Base-by-base conservation (phyloP, 2,329 filamentous ascomycete genomes). In the Balansia obtecta region DNA sequence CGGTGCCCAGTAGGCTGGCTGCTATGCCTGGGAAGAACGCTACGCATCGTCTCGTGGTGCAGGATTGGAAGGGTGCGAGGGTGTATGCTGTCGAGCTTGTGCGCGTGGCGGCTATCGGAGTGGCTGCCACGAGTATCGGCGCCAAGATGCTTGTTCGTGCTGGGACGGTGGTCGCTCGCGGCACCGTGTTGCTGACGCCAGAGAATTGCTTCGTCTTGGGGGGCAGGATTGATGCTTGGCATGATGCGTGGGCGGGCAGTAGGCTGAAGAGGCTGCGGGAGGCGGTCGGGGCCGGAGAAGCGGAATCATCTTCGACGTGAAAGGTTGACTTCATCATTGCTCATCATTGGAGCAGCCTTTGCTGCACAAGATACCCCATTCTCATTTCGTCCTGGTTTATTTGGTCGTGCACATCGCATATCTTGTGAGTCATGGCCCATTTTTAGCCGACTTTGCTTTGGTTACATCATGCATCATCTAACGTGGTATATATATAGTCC, bases 221-320 rank as follows among this genome's bases (percentile, higher is more conserved):
- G 2, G 93, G 93, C 0, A 94, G 87, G 68, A 77, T 97, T 43
- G 89, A 96, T 50, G 72, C 71, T 0, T 79, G 89, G 74, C 87
- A 97, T 61, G 83, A 80, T 61, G 74, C 74, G 8, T 97, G 91
- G 91, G 74, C 75, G 45, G 79, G 82, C 13, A 80, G 80, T 2
- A 76, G 86, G 55, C 82, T 95, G 64, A 75, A 74, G 46, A 77
- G 79, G 55, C 65, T 97, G 53, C 82, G 80, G 61, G 76, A 78
- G 47, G 77, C 74, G 12, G 76, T 83, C 16, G 71, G 55, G 37
- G 42, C 53, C 12, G 22, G 15, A 22, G n/a, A 51, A 6, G 44
- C 34, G 32, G 48, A 40, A 16, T 22, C 50, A 18, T 30, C 51
- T 8, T 45, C 22, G 37, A 40, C 41, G 44, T 43, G 32, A 39